phyloP scores from a whole-genome alignment of 306 rosid genomes.

The Gleditsia sinensis region DNA sequence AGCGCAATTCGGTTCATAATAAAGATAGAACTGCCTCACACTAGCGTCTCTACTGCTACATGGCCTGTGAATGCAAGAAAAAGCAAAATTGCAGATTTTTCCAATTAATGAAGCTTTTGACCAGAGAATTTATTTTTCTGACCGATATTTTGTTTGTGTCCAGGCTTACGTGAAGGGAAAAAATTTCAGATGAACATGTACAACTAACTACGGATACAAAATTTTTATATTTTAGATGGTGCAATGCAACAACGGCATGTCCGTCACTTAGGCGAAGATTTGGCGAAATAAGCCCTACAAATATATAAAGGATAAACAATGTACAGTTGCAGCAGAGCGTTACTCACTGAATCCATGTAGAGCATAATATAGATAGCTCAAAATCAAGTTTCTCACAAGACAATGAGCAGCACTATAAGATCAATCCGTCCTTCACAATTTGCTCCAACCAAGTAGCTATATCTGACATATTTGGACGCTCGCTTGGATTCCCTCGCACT shows the following conservation, averaged over 20 bases:
- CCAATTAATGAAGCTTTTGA: conserved; percentile 12
- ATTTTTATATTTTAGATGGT: too few species aligned
- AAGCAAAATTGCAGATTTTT: conserved; percentile 25
- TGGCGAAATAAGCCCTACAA: conserved; percentile 34
- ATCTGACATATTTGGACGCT: conserved; percentile 71
- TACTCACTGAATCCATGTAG: conserved; percentile 33
- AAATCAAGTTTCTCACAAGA: conserved; percentile 21
- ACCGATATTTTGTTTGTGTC: too few species aligned
- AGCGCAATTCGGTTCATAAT: not conserved
- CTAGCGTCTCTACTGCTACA: too few species aligned
- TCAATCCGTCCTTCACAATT: conserved; percentile 77
- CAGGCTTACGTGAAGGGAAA: too few species aligned
- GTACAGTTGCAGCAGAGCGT: conserved; percentile 48
- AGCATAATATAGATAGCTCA: not conserved
- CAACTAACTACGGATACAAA: not conserved
- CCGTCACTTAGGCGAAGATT: conserved; percentile 47
- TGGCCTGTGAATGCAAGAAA: not conserved
- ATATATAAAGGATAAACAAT: conserved; percentile 44
- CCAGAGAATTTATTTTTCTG: too few species aligned
- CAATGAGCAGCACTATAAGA: conserved; percentile 40
- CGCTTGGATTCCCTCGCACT: conserved; percentile 53
- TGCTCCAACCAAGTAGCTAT: conserved; percentile 83
- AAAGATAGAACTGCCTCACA: too few species aligned
- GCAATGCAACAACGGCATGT: conserved; percentile 41
- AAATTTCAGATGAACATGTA: conserved; percentile 24